Base-by-base conservation (phyloP, 176 grass and related monocot genomes). In the Musa troglodytarum region DNA sequence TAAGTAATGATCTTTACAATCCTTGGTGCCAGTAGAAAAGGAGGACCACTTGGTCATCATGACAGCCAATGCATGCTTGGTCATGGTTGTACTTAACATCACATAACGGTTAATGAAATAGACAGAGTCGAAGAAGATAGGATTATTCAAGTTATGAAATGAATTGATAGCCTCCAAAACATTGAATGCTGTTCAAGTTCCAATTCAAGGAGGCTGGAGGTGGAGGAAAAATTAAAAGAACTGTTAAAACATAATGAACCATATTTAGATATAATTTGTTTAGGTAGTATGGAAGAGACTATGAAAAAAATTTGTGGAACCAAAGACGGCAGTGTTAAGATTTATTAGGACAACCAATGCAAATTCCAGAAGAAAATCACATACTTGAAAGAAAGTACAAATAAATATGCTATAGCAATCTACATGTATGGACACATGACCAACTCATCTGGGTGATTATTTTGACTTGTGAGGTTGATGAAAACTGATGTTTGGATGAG, bases 121-220 rank as follows among this genome's bases (percentile, higher is more conserved):
- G 7, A 61, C 14, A 21, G 57, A 1, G 57, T 7, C 4, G 6
- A 43, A 43, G 4, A 43, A 43, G 34, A 43, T 43, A 61, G 17
- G 8, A n/a, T 61, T 61, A 1, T 67, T 34, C 26, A 29, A 11
- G 25, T 29, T 29, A 29, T 25, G 14, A 43, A 67, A 16, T 67
- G n/a, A 67, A 67, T 29, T 67, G 24, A 67, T 25, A 8, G 64
- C 10, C 12, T 34, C 25, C 64, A 67, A 43, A 67, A 11, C 64
- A 67, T 29, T 67, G 64, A 67, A 29, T 67, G 64, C 34, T 43
- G 64, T 22, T 67, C 64, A 67, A 67, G 64, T 67, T 68, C 65
- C 65, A 68, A 68, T 29, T 67, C 9, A 34, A 1, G 5, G 57
- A 61, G 17, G 1, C 1, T 61, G 57, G n/a, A 15, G 8, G 5